phyloP scores from a whole-genome alignment of 2,329 filamentous ascomycete species.

The Daldinia sp. region DNA sequence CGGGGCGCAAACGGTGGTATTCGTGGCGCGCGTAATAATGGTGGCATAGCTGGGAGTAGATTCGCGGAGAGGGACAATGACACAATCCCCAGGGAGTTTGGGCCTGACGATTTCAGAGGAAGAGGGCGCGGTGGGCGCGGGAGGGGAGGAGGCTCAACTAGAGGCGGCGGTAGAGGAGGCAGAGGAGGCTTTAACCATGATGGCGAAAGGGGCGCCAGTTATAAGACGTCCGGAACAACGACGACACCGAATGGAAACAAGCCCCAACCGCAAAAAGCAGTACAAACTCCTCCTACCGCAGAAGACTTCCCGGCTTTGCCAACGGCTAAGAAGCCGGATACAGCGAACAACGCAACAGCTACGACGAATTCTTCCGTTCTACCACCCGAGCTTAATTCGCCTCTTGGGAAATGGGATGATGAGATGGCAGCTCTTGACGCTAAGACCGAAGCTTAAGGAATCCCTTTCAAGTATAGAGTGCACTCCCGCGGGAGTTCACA shows the following conservation, averaged over 20 bases:
- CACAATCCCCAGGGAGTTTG: slow-evolving; percentile 44
- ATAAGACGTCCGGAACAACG: not conserved
- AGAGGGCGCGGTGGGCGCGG: slow-evolving; percentile 51
- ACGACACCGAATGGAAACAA: slow-evolving; percentile 36
- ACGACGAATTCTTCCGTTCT: slow-evolving; percentile 41
- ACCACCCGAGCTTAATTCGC: slow-evolving; percentile 49
- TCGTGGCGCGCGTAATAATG: slow-evolving; percentile 54
- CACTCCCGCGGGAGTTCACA: not conserved
- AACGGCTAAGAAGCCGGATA: slow-evolving; percentile 48
- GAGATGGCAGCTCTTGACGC: slow-evolving; percentile 67
- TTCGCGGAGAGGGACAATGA: slow-evolving; percentile 55
- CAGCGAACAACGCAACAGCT: slow-evolving; percentile 36
- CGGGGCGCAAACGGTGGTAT: slow-evolving; percentile 55
- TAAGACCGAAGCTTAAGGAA: slow-evolving; percentile 34
- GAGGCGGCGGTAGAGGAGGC: slow-evolving; percentile 46
- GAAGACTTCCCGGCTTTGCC: slow-evolving; percentile 60
- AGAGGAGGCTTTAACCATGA: slow-evolving; percentile 48
- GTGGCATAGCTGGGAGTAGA: slow-evolving; percentile 56
- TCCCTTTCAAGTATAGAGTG: not conserved
- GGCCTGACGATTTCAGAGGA: slow-evolving; percentile 52
- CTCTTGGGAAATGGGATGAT: slow-evolving; percentile 67
- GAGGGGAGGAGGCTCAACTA: slow-evolving; percentile 43
- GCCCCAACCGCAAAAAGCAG: slow-evolving; percentile 41
- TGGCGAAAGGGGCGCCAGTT: slow-evolving; percentile 35
- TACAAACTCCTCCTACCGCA: slow-evolving; percentile 51